These are phyloP conservation scores for Fusarium nanum DNA, from an alignment of 2,329 filamentous ascomycete genomes.

Conservation along the genomic window DNA sequence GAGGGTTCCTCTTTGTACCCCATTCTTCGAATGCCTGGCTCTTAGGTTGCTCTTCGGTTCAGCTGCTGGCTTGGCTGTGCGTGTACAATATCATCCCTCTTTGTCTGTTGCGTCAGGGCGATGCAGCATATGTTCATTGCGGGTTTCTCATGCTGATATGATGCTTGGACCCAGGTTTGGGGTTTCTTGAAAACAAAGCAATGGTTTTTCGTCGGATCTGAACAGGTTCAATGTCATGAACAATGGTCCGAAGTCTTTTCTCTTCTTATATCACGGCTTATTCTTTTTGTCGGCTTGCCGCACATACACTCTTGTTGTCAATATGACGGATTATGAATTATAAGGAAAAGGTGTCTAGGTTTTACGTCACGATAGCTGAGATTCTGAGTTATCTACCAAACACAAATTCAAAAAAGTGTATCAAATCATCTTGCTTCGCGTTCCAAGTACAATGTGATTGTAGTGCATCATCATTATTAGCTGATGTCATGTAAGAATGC, in stretches of 20 bases:
- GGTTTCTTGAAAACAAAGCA: conserved; percentile 8
- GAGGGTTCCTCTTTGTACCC: conserved; percentile 56
- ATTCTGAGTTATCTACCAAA: conserved; percentile 9
- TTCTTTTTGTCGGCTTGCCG: conserved; percentile 10
- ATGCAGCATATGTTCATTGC: conserved; percentile 7
- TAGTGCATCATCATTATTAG: neutral
- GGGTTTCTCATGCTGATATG: conserved; percentile 2
- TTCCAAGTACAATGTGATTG: neutral
- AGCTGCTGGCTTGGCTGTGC: conserved; percentile 34
- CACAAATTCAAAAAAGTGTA: conserved; percentile 20
- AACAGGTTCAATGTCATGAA: conserved; percentile 4
- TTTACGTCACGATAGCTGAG: conserved; percentile 1
- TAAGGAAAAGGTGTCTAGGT: conserved; percentile 26
- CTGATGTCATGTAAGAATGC: conserved; percentile 2
- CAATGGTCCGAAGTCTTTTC: conserved; percentile 1
- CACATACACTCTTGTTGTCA: conserved; percentile 4
- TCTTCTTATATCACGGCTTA: conserved; percentile 3
- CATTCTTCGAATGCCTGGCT: conserved; percentile 54
- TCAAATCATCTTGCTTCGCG: neutral
- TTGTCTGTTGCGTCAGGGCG: conserved; percentile 1
- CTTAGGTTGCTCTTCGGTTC: conserved; percentile 35
- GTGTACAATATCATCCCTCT: conserved; percentile 38
- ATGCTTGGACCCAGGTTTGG: conserved; percentile 5
- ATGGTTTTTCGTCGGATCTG: conserved; percentile 5
- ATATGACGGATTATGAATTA: conserved; percentile 31